phyloP scores from a whole-genome alignment of 495 filamentous ascomycete species.

The Annulohypoxylon moriforme region DNA sequence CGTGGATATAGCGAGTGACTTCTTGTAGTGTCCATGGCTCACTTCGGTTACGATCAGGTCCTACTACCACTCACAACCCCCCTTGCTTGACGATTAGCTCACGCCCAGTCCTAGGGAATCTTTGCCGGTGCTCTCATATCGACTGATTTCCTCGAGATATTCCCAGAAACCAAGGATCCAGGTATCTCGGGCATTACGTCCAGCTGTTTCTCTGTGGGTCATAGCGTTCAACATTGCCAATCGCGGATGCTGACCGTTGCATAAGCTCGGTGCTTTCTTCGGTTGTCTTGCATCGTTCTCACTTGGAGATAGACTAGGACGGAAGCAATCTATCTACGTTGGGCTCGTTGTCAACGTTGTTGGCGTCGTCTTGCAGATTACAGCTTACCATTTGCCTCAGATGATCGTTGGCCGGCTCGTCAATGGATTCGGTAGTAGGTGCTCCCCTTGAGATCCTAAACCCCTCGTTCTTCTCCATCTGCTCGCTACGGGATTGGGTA shows the following conservation, averaged over 20 bases:
- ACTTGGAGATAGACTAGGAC: conserved; percentile 49
- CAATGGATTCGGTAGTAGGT: conserved; percentile 46
- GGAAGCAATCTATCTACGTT: conserved; percentile 50
- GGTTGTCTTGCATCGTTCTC: conserved; percentile 47
- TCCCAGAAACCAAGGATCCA: conserved; percentile 48
- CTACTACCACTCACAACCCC: conserved; percentile 12
- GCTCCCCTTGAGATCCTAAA: not conserved
- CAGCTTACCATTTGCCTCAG: conserved; percentile 49
- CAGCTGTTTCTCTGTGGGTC: conserved; percentile 52
- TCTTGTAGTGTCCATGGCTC: conserved; percentile 47
- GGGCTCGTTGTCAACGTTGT: conserved; percentile 47
- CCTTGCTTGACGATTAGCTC: conserved; percentile 22
- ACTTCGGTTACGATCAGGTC: conserved; percentile 51
- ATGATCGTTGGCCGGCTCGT: conserved; percentile 48
- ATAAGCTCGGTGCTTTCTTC: conserved; percentile 63
- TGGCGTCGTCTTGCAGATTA: conserved; percentile 49
- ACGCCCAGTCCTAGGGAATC: conserved; percentile 39
- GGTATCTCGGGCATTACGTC: conserved; percentile 52
- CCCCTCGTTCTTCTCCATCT: not conserved
- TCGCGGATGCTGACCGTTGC: conserved; percentile 53
- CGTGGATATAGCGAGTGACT: conserved; percentile 28
- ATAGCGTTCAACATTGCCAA: conserved; percentile 22
- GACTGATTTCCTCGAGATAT: conserved; percentile 47
- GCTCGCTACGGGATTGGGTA: conserved; percentile 10
- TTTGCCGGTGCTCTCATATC: conserved; percentile 50